Percentiles rank a stretch among this genome's conserved stretches.
Conservation (phyloP, 768 basidiomycete species). For the Rickenella mellea region DNA sequence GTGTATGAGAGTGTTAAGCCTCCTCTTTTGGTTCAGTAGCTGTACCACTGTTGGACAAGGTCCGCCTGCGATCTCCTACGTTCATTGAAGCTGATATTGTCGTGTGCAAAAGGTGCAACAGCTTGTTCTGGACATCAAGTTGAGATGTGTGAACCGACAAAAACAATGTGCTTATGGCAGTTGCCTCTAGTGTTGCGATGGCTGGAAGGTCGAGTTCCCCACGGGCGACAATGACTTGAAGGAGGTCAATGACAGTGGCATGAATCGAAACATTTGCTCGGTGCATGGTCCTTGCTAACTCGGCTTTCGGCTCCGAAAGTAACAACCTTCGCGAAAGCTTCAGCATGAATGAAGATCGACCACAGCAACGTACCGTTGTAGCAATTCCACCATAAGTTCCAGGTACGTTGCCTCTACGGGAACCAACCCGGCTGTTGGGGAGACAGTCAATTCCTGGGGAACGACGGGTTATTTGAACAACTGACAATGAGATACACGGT, state of each 20-base stretch:
- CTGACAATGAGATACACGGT: slow-evolving; percentile 54
- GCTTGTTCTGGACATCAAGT: slow-evolving; percentile 86
- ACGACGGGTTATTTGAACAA: not conserved
- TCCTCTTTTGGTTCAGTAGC: too few relatives aligned
- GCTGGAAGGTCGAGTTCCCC: slow-evolving; percentile 63
- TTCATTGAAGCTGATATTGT: slow-evolving; percentile 70
- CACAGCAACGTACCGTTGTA: slow-evolving; percentile 58
- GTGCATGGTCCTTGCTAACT: slow-evolving; percentile 40
- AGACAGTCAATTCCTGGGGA: not conserved
- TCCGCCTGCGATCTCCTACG: too few relatives aligned
- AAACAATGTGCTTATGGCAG: slow-evolving; percentile 68
- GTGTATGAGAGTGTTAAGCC: too few relatives aligned
- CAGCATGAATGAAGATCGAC: not conserved
- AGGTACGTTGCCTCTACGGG: slow-evolving; percentile 61
- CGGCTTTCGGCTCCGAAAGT: slow-evolving; percentile 62
- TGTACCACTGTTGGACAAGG: too few relatives aligned
- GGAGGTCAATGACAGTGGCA: slow-evolving; percentile 64
- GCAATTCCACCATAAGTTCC: slow-evolving; percentile 63
- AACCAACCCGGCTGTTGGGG: slow-evolving; percentile 24
- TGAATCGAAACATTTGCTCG: slow-evolving; percentile 60
- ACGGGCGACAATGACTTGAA: slow-evolving; percentile 73
- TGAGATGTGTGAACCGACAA: slow-evolving; percentile 56
- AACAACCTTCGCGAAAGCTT: slow-evolving; percentile 42
- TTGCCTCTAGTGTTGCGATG: slow-evolving; percentile 58
- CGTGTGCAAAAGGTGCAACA: slow-evolving; percentile 84